A percentile compares a stretch with the other conserved stretches of the same genome.
Conservation (phyloP, 2,329 filamentous ascomycete genomes). For the Diplodia scrobiculata region DNA sequence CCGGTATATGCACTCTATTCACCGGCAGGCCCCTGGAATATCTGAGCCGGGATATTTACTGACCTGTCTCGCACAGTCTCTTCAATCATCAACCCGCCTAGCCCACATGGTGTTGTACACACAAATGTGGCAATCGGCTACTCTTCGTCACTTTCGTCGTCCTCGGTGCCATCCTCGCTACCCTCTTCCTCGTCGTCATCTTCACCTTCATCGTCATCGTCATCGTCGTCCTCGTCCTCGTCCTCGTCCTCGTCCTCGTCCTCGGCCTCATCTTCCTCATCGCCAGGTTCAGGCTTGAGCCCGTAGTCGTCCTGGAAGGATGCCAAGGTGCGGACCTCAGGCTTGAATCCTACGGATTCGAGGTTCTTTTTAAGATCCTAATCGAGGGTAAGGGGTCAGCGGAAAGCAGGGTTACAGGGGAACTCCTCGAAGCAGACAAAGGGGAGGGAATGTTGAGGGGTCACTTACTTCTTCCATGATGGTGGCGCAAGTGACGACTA, state of each 20-base stretch:
- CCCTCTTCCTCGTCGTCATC: background rate
- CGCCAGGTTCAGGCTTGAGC: slow-evolving; percentile 63
- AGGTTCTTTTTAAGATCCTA: slow-evolving; percentile 77
- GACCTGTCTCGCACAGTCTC: no score
- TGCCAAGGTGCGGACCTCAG: slow-evolving; percentile 70
- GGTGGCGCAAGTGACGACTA: slow-evolving; percentile 85
- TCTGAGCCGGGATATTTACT: no score
- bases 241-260: slow-evolving; percentile 58
- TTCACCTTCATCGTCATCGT: slow-evolving; percentile 48
- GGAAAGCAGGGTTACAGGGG: background rate
- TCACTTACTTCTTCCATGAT: slow-evolving; percentile 80
- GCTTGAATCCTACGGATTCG: slow-evolving; percentile 73
- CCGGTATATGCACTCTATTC: no score
- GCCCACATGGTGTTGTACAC: background rate
- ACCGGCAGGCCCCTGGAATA: no score
- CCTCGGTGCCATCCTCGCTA: background rate
- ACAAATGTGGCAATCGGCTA: background rate
- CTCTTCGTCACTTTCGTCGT: slow-evolving; percentile 23
- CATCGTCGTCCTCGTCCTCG: slow-evolving; percentile 48
- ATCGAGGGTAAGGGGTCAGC: no score
- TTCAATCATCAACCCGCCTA: no score
- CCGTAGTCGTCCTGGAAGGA: slow-evolving; percentile 92
- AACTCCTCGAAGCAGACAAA: background rate
- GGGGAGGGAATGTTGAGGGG: background rate
- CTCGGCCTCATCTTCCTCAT: slow-evolving; percentile 61